phyloP scores from a whole-genome alignment of 192 early-diverging fungal species.

The Podila epigama region DNA sequence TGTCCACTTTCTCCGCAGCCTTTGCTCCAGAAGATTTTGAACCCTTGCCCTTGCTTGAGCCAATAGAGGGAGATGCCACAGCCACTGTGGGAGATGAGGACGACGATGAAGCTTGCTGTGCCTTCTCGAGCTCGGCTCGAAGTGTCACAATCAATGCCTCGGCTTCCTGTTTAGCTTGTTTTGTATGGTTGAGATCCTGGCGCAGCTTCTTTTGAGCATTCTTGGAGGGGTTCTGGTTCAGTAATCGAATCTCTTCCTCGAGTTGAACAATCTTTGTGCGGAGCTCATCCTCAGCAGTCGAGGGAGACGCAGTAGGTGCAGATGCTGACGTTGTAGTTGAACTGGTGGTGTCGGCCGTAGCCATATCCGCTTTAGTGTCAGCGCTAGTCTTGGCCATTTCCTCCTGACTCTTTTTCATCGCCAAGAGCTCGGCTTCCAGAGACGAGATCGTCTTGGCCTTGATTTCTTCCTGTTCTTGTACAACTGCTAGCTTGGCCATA shows the following conservation, averaged over 20 bases:
- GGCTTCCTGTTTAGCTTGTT: conserved; percentile 41
- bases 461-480: conserved; percentile 28
- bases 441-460: conserved; percentile 1
- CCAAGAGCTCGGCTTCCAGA: conserved; percentile 19
- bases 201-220: conserved; percentile 45
- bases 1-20: not conserved
- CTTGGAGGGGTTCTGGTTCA: conserved; percentile 34
- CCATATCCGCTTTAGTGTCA: too few species aligned
- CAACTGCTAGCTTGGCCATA: conserved; percentile 5
- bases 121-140: conserved; percentile 32
- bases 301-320: not conserved
- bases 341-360: not conserved
- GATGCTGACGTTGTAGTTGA: not conserved
- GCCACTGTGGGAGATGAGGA: not conserved
- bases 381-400: not conserved
- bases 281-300: conserved; percentile 11
- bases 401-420: conserved; percentile 11
- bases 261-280: conserved; percentile 19
- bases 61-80: too few species aligned
- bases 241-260: conserved; percentile 22
- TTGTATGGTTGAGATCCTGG: conserved; percentile 42
- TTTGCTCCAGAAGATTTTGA: not conserved
- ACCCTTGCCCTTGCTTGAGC: not conserved
- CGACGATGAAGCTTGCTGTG: not conserved
- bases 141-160: conserved; percentile 25